Conservation (phyloP, 2,329 filamentous ascomycete species). For the Diplodia sapinea region DNA sequence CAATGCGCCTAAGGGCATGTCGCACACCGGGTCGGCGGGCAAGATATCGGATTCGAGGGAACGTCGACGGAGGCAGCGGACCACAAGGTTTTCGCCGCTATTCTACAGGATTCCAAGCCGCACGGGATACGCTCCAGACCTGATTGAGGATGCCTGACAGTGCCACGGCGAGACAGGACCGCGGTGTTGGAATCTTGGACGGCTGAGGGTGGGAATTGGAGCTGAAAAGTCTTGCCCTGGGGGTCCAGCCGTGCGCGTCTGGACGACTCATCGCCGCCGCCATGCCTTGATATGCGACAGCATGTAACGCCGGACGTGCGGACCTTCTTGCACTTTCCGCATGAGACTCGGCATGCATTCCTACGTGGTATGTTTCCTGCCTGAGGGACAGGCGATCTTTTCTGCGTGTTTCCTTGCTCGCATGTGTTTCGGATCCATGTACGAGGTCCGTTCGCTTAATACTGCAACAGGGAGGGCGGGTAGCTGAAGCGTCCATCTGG, state of each 20-base stretch:
- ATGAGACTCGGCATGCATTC: conserved; percentile 15
- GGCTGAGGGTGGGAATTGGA: conserved; percentile 18
- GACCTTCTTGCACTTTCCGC: conserved; percentile 15
- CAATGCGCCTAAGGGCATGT: conserved; percentile 24
- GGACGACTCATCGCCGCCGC: neutral
- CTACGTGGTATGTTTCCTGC: conserved; percentile 1
- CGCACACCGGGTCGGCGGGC: conserved; percentile 14
- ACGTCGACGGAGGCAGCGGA: conserved; percentile 1
- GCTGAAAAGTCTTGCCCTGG: neutral
- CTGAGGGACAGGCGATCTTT: conserved; percentile 11
- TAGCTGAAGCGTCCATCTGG: neutral
- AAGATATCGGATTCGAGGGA: conserved; percentile 21
- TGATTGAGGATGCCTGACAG: conserved; percentile 9
- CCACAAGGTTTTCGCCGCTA: conserved; percentile 9
- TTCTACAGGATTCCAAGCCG: conserved; percentile 10
- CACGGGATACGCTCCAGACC: conserved; percentile 11
- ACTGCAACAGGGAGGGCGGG: neutral
- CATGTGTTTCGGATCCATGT: conserved; percentile 7
- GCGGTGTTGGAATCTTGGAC: conserved; percentile 16
- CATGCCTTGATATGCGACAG: conserved; percentile 15
- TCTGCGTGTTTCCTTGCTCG: conserved; percentile 18
- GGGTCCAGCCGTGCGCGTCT: conserved; percentile 10
- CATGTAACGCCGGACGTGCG: conserved; percentile 10
- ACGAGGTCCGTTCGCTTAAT: conserved; percentile 1
- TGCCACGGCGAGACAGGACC: conserved; percentile 6